phyloP scores from a whole-genome alignment of 2,329 filamentous ascomycete genomes.

The Rhynchosporium agropyri region DNA sequence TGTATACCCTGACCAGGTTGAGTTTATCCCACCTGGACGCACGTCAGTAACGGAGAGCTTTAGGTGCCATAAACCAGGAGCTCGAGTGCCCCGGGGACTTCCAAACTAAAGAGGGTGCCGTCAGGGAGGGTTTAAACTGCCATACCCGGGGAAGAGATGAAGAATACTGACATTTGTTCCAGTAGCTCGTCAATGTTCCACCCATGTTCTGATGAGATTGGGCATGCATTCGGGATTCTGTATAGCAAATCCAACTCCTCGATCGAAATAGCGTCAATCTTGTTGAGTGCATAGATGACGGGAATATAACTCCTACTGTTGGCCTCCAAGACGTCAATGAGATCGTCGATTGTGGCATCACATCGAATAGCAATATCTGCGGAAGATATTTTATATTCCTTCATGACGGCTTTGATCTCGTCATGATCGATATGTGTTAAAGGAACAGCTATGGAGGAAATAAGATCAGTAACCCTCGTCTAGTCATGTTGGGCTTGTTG shows the following conservation, averaged over 20 bases:
- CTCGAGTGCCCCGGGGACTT: constrained; percentile 8
- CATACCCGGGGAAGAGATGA: background rate
- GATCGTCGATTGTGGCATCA: constrained; percentile 94
- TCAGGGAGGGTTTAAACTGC: constrained; percentile 16
- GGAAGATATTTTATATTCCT: constrained; percentile 93
- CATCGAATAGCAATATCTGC: constrained; percentile 97
- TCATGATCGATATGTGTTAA: constrained; percentile 91
- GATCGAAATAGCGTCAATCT: constrained; percentile 97
- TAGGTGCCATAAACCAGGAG: constrained; percentile 4
- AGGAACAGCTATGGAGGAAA: constrained; percentile 59
- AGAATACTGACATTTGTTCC: constrained; percentile 74
- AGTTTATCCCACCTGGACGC: constrained; percentile 81
- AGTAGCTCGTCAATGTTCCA: constrained; percentile 98
- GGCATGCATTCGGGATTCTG: constrained; percentile 93
- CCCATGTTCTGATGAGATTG: constrained; percentile 94
- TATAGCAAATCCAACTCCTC: constrained; percentile 96
- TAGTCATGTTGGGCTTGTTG: no score
- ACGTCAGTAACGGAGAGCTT: constrained; percentile 28
- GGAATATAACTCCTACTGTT: constrained; percentile 96
- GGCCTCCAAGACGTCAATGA: constrained; percentile 94
- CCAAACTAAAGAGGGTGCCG: constrained; percentile 19
- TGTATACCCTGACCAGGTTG: constrained; percentile 89
- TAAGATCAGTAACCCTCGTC: no score
- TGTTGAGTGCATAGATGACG: constrained; percentile 98
- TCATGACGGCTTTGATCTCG: constrained; percentile 98